Conservation (phyloP, 257 asterid species). For the Rauvolfia tetraphylla region DNA sequence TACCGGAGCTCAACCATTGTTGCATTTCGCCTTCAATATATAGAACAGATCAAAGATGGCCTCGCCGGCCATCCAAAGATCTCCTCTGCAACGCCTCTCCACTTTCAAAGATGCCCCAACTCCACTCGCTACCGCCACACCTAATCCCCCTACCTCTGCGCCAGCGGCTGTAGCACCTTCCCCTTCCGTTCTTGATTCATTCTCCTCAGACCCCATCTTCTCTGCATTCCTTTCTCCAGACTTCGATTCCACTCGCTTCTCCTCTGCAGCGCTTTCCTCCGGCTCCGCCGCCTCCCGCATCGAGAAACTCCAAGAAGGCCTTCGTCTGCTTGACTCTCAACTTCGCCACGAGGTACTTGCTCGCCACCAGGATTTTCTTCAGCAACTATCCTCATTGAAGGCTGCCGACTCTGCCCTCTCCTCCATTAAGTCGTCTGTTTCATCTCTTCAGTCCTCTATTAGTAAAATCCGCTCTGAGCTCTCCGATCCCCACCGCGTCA, state of each 20-base stretch:
- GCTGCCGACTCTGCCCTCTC: constrained; percentile 72
- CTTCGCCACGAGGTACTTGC: constrained; percentile 87
- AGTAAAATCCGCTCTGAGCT: constrained; percentile 71
- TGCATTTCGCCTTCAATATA: neutral
- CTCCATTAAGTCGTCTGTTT: constrained; percentile 68
- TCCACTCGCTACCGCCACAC: constrained; percentile 21
- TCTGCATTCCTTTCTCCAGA: constrained; percentile 80
- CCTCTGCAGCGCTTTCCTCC: constrained; percentile 94
- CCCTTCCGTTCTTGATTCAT: constrained; percentile 46
- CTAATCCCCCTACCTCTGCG: constrained; percentile 24
- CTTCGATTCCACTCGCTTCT: constrained; percentile 82
- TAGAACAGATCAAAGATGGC: constrained; percentile 18
- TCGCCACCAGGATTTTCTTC: constrained; percentile 75
- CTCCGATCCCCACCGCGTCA: constrained; percentile 71
- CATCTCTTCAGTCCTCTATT: constrained; percentile 72
- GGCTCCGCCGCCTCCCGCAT: constrained; percentile 94
- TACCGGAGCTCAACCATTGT: neutral
- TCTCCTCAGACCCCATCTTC: constrained; percentile 81
- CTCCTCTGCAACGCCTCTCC: constrained; percentile 81
- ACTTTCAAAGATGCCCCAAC: constrained; percentile 46
- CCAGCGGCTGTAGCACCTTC: constrained; percentile 26
- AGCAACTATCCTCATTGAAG: constrained; percentile 77
- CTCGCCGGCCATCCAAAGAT: constrained; percentile 27
- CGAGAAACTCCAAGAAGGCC: constrained; percentile 85
- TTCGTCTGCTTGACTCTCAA: constrained; percentile 73